A percentile compares a stretch with the other conserved stretches of the same genome.
phyloP scores from a whole-genome alignment of 805 yeast species.

The Lachancea thermotolerans region DNA sequence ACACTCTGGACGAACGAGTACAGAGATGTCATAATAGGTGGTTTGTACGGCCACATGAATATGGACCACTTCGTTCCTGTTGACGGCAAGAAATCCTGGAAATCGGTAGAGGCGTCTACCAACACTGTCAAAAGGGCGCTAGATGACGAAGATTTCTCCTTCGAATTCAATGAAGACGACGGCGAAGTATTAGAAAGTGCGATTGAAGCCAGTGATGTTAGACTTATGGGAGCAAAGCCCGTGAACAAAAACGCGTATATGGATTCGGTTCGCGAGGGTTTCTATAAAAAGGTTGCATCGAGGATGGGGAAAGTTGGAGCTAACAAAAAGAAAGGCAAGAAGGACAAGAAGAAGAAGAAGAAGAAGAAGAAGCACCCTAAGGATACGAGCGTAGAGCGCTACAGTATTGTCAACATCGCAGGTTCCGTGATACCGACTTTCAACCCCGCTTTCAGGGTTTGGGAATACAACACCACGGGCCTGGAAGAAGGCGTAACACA shows the following conservation, averaged over 20 bases:
- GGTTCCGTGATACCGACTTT: conserved; percentile 80
- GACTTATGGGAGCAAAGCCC: conserved; percentile 58
- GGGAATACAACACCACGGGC: conserved; percentile 76
- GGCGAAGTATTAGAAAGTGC: conserved; percentile 29
- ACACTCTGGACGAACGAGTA: conserved; percentile 79
- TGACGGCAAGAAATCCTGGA: conserved; percentile 64
- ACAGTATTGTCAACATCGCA: conserved; percentile 60
- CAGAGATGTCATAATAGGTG: conserved; percentile 77
- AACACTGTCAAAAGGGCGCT: conserved; percentile 6
- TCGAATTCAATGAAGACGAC: conserved; percentile 12
- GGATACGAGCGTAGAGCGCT: conserved; percentile 47
- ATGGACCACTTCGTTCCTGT: conserved; percentile 77
- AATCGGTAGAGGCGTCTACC: conserved; percentile 25
- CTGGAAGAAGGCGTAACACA: conserved; percentile 29
- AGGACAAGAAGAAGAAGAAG: conserved; percentile 14
- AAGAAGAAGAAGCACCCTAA: conserved; percentile 14
- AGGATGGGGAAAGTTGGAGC: conserved; percentile 13
- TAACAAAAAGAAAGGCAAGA: conserved; percentile 16
- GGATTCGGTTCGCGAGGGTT: conserved; percentile 45
- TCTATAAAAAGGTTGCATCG: conserved; percentile 44
- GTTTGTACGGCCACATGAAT: conserved; percentile 85
- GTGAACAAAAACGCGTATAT: conserved; percentile 58
- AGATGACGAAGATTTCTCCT: conserved; percentile 15
- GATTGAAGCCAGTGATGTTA: conserved; percentile 32
- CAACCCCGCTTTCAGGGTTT: conserved; percentile 74